Evolutionary conservation across 2,329 filamentous ascomycete genomes (phyloP), one percentile per base, ranked within the genome.

Genomic region (Colletotrichum eleusines): DNA sequence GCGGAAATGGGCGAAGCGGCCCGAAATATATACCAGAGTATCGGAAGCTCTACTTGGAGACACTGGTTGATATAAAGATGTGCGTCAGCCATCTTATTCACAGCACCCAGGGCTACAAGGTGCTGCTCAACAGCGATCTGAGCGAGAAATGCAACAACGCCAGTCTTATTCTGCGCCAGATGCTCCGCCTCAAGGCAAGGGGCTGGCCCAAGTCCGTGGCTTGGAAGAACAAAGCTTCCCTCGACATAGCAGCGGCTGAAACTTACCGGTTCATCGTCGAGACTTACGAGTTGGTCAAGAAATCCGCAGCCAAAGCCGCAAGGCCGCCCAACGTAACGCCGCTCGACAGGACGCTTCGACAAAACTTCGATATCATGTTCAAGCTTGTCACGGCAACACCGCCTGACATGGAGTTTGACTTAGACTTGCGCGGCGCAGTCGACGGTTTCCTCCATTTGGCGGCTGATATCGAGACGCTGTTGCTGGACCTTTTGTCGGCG

Each of bases 71-170:
- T 6, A 40, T 55, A 38, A 23, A 5, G 1, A 9, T 9, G 0
- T 26, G 33, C 53, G n/a, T 38, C 33, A 14, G 18, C 8, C n/a
- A 6, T 18, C 33, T 55, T n/a, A 11, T 55, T 14, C 26, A n/a
- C 33, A 23, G 12, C 12, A n/a, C 9, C 1, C 28, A 38, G 14
- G 9, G 20, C 33, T 55, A 55, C 16, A n/a, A 11, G 1, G 7
- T 7, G 5, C n/a, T 55, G 33, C 51, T 72, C 20, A 14, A 50
- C 2, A 38, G 26, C 2, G 5, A 31, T 28, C 51, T 73, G 12
- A 59, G 61, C 9, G 60, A 69, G 48, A 50, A 60, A 20, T 72
- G 69, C 53, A 73, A 72, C 54, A 55, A 73, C 33, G 59, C 66
- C 14, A 67, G 53, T 33, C 72, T 73, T 26, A 18, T 64, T 14